These are phyloP conservation scores for Termitomyces heimii DNA, from an alignment of 768 basidiomycete species.

Conservation along the genomic window DNA sequence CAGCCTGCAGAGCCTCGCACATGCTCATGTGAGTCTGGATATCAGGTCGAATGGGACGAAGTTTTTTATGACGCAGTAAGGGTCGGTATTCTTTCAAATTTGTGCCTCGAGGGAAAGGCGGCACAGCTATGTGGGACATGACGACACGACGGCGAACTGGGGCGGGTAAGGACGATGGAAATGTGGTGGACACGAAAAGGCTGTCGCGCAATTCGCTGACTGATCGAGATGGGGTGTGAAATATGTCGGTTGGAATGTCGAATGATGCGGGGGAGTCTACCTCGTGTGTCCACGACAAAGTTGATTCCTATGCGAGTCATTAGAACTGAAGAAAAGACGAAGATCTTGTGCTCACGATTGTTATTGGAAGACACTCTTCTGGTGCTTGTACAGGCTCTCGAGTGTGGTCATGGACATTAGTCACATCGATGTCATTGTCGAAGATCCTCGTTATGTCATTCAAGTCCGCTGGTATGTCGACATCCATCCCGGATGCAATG, in stretches of 20 bases:
- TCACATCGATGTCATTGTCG: slow-evolving; percentile 1
- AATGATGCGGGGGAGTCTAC: slow-evolving; percentile 8
- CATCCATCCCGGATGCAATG: neutral
- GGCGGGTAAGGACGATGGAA: neutral
- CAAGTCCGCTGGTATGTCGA: neutral
- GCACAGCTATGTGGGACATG: slow-evolving; percentile 19
- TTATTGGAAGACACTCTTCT: neutral
- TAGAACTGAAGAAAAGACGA: neutral
- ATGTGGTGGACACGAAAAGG: slow-evolving; percentile 1
- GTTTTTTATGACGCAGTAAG: neutral
- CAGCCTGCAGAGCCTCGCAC: slow-evolving; percentile 11
- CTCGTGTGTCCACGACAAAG: neutral
- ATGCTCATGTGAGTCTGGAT: slow-evolving; percentile 4
- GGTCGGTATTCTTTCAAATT: slow-evolving; percentile 12
- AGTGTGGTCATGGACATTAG: neutral
- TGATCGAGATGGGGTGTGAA: slow-evolving; percentile 3
- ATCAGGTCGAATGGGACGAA: neutral
- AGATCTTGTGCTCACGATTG: neutral
- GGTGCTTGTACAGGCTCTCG: neutral
- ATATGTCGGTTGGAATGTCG: neutral
- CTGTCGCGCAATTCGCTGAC: slow-evolving; percentile 3
- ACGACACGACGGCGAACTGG: slow-evolving; percentile 2
- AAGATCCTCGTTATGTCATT: slow-evolving; percentile 1
- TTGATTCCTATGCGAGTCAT: neutral
- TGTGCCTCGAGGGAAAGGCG: slow-evolving; percentile 13